Conservation (phyloP, 805 yeast species). For the Cyberlindnera saturnus region DNA sequence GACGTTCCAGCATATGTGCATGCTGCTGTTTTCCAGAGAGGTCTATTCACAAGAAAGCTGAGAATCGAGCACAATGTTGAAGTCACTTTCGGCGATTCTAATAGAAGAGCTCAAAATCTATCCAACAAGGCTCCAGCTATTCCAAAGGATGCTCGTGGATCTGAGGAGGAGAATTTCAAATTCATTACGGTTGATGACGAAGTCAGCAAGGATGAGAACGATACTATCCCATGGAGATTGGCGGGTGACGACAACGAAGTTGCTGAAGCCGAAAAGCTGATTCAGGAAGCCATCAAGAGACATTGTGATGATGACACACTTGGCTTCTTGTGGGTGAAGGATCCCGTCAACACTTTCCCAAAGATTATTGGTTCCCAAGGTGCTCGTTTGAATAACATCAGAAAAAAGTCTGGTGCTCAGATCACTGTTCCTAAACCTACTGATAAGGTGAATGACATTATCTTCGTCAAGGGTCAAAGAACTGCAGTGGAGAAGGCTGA, state of each 20-base stretch:
- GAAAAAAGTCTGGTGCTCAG: conserved; percentile 51
- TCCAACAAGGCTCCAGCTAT: conserved; percentile 40
- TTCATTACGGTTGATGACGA: conserved; percentile 39
- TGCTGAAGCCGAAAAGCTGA: conserved; percentile 43
- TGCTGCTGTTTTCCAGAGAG: conserved; percentile 59
- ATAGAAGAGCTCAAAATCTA: conserved; percentile 45
- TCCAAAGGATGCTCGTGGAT: conserved; percentile 40
- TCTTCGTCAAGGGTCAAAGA: conserved; percentile 55
- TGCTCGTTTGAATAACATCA: conserved; percentile 52
- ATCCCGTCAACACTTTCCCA: conserved; percentile 42
- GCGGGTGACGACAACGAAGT: conserved; percentile 46
- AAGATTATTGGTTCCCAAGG: conserved; percentile 77
- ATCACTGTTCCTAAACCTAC: conserved; percentile 57
- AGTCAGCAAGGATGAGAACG: conserved; percentile 22
- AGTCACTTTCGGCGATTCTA: conserved; percentile 50
- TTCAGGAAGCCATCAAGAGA: conserved; percentile 43
- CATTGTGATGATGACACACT: conserved; percentile 40
- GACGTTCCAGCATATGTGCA: conserved; percentile 54
- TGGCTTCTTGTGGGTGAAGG: conserved; percentile 60
- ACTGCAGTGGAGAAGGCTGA: conserved; percentile 48
- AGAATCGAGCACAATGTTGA: conserved; percentile 48
- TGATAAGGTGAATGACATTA: conserved; percentile 46
- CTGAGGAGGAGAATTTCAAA: conserved; percentile 32
- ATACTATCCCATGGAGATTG: conserved; percentile 61
- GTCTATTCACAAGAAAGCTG: conserved; percentile 52